Base-by-base conservation (phyloP, 352 stramenopile genomes). In the Globisporangium uncinulatum region DNA sequence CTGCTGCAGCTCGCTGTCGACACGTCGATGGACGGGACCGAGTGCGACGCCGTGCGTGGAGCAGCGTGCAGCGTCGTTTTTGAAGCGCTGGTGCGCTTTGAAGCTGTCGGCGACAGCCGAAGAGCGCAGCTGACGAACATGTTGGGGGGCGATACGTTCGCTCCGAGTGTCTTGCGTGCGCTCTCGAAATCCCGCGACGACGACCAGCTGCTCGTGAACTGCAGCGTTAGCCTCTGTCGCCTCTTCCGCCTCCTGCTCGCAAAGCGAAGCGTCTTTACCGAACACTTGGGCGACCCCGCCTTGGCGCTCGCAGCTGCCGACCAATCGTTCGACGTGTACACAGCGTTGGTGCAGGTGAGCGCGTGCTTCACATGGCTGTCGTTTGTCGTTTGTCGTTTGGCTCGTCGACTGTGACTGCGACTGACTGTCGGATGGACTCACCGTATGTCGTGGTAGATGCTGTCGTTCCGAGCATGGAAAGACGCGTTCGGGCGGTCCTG, bases 21-120 rank as follows among this genome's bases (percentile, higher is more conserved):
- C 56, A 82, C 72, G 13, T 76, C 73, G 19, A 61, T 58, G 36
- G 78, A 90, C 51, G 61, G 63, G 5, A 68, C 65, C 3, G 80
- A 90, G 32, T 67, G 70, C 32, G 80, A 90, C 58, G 64, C 63
- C 19, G 80, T 88, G 13, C 76, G 80, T 17, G 67, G 69, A 20
- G 64, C 73, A 49, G 75, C 75, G 17, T 76, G 73, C 45, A 42
- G 46, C 20, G 50, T 66, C 31, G 56, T 81, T 32, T 61, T 53
- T 20, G 64, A 63, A 21, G 60, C 71, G 20, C 48, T 86, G 55
- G n/a, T 69, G 39, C 60, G 31, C 11, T 76, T 61, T 19, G 55
- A 71, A 6, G 39, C 20, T 34, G 14, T 49, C 14, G 41, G 41
- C 20, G 54, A 34, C 47, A 65, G 32, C 24, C 55, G 52, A 20